These are phyloP conservation scores for Cavenderia fasciculata DNA, from an alignment of 78 protist genomes.

Conservation along the genomic window DNA sequence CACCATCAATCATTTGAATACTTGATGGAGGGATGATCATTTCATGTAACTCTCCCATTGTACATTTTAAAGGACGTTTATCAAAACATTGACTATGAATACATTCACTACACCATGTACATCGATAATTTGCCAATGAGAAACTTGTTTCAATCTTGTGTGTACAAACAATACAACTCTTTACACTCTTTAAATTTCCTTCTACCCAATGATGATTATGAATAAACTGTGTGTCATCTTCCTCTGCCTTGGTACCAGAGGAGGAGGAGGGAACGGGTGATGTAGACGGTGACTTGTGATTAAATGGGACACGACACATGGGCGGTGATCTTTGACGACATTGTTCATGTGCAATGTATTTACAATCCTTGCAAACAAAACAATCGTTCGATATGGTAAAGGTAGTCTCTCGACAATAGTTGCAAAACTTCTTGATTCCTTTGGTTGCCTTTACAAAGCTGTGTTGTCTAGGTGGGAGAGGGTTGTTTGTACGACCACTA, in stretches of 20 bases:
- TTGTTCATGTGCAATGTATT: conserved; percentile 31
- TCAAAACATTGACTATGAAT: conserved; percentile 25
- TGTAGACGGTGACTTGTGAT: too few species aligned
- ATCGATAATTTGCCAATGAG: conserved; percentile 52
- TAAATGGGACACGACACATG: conserved; percentile 33
- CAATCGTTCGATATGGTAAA: conserved; percentile 24
- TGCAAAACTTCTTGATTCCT: conserved; percentile 46
- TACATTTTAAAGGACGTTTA: conserved; percentile 38
- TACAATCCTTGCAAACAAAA: conserved; percentile 28
- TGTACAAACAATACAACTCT: conserved; percentile 29
- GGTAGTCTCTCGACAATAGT: conserved; percentile 57
- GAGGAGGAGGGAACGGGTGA: too few species aligned
- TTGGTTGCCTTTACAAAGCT: conserved; percentile 18
- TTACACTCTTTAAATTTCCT: conserved; percentile 49
- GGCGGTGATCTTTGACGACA: conserved; percentile 12
- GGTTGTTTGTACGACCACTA: background rate
- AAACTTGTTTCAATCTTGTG: conserved; percentile 17
- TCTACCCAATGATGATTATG: conserved; percentile 62
- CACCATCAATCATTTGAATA: too few species aligned
- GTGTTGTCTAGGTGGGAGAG: conserved; percentile 2
- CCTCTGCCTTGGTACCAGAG: background rate
- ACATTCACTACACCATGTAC: conserved; percentile 54
- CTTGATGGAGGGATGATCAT: conserved; percentile 47
- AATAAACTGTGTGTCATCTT: background rate
- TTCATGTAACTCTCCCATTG: conserved; percentile 23